phyloP scores from a whole-genome alignment of 2,329 filamentous ascomycete species.

The Stylonectria norvegica region DNA sequence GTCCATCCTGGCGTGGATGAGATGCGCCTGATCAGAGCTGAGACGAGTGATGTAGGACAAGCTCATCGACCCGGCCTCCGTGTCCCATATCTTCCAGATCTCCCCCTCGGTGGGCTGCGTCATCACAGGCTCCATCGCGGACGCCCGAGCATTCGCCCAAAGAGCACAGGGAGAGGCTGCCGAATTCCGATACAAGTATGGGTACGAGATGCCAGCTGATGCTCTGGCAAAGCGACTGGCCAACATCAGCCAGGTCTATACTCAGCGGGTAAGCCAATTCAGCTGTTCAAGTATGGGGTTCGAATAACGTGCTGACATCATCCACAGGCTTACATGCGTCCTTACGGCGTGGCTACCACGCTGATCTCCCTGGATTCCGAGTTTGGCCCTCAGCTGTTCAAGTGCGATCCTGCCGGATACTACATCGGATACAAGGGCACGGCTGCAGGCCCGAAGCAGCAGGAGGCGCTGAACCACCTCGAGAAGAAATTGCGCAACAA shows the following conservation, averaged over 20 bases:
- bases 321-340: slow-evolving; percentile 85
- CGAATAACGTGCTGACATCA: slow-evolving; percentile 23
- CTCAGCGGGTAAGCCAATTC: slow-evolving; percentile 69
- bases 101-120: slow-evolving; percentile 96
- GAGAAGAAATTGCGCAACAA: slow-evolving; percentile 99
- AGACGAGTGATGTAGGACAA: slow-evolving; percentile 68
- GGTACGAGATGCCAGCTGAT: slow-evolving; percentile 99
- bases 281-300: slow-evolving; percentile 10
- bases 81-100: slow-evolving; percentile 95
- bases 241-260: slow-evolving; percentile 99
- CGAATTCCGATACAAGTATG: slow-evolving; percentile 97
- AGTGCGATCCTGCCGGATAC: slow-evolving; percentile 97
- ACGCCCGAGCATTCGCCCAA: slow-evolving; percentile 89
- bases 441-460: slow-evolving; percentile 94
- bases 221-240: slow-evolving; percentile 93
- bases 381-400: slow-evolving; percentile 91
- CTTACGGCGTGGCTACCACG: slow-evolving; percentile 91
- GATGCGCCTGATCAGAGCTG: slow-evolving; percentile 15
- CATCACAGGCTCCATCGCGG: slow-evolving; percentile 97
- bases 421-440: slow-evolving; percentile 99
- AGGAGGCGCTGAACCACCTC: slow-evolving; percentile 95
- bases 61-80: slow-evolving; percentile 94
- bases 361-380: slow-evolving; percentile 92
- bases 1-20: slow-evolving; percentile 35
- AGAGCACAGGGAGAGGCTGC: slow-evolving; percentile 93